phyloP scores from a whole-genome alignment of 129 eudicot species.

The Chrysanthemum seticuspe region DNA sequence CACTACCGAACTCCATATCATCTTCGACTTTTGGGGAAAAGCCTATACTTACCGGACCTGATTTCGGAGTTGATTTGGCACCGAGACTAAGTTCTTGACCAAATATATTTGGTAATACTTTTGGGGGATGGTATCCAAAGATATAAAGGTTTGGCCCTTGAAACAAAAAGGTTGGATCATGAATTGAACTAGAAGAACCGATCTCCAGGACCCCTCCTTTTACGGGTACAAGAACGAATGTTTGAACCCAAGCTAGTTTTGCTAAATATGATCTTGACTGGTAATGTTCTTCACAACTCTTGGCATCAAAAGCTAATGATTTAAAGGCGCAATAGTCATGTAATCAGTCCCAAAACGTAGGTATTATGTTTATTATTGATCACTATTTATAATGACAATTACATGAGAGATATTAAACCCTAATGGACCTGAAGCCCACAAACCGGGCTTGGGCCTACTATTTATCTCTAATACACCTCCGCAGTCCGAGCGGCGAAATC shows the following conservation, averaged over 20 bases:
- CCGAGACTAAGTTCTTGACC: conserved; percentile 80
- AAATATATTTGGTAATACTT: conserved; percentile 58
- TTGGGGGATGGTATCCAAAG: conserved; percentile 47
- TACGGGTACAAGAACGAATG: conserved; percentile 73
- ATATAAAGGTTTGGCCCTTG: conserved; percentile 49
- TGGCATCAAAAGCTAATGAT: conserved; percentile 45
- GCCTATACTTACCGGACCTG: conserved; percentile 70
- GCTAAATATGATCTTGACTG: conserved; percentile 72
- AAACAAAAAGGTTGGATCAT: conserved; percentile 58
- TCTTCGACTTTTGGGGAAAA: conserved; percentile 86
- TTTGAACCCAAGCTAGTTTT: conserved; percentile 49
- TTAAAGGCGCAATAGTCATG: too few species aligned
- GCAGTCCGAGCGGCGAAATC: too few species aligned
- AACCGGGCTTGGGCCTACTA: too few species aligned
- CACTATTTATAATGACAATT: too few species aligned
- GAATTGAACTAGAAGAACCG: conserved; percentile 62
- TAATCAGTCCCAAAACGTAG: too few species aligned
- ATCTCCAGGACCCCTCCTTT: conserved; percentile 84
- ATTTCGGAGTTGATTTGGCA: conserved; percentile 23
- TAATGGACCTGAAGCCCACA: too few species aligned
- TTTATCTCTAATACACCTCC: too few species aligned
- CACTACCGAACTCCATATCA: conserved; percentile 49
- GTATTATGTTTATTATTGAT: too few species aligned
- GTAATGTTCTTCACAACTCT: conserved; percentile 66
- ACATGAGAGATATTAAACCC: too few species aligned